Evolutionary conservation across 176 grass and related monocot species (phyloP).

Genomic region (Pharus latifolius): DNA sequence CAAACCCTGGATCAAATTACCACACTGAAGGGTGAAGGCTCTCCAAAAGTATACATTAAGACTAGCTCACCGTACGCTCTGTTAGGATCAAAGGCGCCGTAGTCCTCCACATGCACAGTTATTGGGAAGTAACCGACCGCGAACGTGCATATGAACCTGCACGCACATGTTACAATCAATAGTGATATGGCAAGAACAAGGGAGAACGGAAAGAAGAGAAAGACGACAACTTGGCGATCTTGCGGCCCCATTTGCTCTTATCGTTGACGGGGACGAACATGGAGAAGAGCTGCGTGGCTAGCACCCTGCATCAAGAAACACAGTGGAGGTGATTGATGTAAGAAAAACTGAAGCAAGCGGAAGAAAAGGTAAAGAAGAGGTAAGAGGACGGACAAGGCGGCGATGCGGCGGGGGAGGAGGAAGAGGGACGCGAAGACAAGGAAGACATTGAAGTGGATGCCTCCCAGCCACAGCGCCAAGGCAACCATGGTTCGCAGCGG

Average conservation of each 20-base stretch:
- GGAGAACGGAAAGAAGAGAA: not conserved
- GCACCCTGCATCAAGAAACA: constrained; percentile 29
- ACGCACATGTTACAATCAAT: no score
- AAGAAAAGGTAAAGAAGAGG: not conserved
- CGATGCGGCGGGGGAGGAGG: constrained; percentile 66
- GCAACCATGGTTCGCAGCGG: constrained; percentile 42
- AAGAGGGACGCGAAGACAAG: constrained; percentile 59
- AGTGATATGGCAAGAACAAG: no score
- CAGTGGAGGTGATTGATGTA: not conserved
- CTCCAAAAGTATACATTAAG: not conserved
- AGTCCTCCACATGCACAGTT: constrained; percentile 70
- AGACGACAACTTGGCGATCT: constrained; percentile 45
- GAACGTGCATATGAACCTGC: constrained; percentile 75
- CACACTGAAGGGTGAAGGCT: not conserved
- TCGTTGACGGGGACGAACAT: constrained; percentile 58
- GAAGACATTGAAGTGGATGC: constrained; percentile 77
- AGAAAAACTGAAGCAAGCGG: not conserved
- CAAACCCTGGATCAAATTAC: not conserved
- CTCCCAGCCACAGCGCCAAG: constrained; percentile 82
- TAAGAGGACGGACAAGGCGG: constrained; percentile 30
- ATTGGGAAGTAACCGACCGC: constrained; percentile 75
- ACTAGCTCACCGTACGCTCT: constrained; percentile 69
- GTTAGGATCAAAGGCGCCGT: constrained; percentile 52
- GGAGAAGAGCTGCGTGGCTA: constrained; percentile 75
- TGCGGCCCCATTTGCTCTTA: constrained; percentile 45